A percentile compares a stretch with the other conserved stretches of the same genome.
phyloP scores from a whole-genome alignment of 129 eudicot genomes.

The Kitagawia praeruptora region DNA sequence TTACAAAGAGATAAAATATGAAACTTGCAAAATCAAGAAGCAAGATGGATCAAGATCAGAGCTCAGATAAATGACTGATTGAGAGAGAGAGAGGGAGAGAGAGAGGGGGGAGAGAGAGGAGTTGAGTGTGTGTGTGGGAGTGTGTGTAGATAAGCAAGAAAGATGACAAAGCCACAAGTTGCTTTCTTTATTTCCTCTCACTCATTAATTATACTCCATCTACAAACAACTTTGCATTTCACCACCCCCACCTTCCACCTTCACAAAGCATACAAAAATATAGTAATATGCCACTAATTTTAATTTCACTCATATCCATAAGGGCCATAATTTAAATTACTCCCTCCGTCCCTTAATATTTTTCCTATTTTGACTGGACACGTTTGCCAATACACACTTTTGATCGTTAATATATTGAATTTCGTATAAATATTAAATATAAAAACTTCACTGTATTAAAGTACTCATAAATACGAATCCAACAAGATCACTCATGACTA shows the following conservation, averaged over 20 bases:
- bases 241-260: conserved; percentile 11
- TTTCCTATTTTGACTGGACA: too few relatives aligned
- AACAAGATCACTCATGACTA: too few relatives aligned
- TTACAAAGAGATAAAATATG: neutral
- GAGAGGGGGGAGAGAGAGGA: conserved; percentile 1
- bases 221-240: conserved; percentile 14
- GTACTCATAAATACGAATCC: too few relatives aligned
- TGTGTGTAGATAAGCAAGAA: conserved; percentile 17
- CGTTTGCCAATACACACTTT: too few relatives aligned
- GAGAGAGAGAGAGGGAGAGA: conserved; percentile 25
- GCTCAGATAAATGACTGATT: conserved; percentile 17
- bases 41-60: conserved; percentile 25
- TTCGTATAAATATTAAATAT: too few relatives aligned
- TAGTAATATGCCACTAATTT: neutral
- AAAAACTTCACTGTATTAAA: too few relatives aligned
- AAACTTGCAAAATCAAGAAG: conserved; percentile 27
- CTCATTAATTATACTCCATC: conserved; percentile 20
- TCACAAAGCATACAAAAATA: neutral
- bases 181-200: conserved; percentile 25
- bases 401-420: too few relatives aligned
- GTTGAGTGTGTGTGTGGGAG: conserved; percentile 8
- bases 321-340: neutral
- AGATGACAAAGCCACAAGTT: conserved; percentile 25
- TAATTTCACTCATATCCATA: neutral
- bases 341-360: too few relatives aligned